phyloP scores from a whole-genome alignment of 2,329 filamentous ascomycete species.

The Aurifilum marmelostoma region DNA sequence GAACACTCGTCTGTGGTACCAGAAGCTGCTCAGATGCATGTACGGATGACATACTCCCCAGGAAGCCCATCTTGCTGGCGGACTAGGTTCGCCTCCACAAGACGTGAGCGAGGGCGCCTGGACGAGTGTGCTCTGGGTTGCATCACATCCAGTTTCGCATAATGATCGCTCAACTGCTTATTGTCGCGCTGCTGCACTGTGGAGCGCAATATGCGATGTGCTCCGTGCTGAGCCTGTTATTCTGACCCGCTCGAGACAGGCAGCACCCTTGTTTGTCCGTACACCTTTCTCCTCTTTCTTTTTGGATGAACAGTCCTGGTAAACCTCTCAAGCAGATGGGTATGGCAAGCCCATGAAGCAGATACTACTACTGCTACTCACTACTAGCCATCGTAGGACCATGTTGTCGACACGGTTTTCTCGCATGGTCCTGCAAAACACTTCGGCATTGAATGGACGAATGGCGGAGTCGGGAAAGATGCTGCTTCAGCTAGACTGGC shows the following conservation, averaged over 20 bases:
- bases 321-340: not conserved
- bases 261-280: conserved; percentile 21
- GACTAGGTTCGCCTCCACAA: not conserved
- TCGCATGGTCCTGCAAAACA: not conserved
- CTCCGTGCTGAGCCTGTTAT: not conserved
- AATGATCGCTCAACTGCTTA: not conserved
- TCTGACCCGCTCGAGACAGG: conserved; percentile 14
- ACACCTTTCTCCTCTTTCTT: too few relatives aligned
- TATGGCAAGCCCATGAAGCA: not conserved
- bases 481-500: not conserved
- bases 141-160: not conserved
- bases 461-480: not conserved
- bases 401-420: not conserved
- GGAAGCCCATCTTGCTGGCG: not conserved
- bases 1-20: not conserved
- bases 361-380: not conserved
- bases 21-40: not conserved
- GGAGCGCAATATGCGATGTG: not conserved
- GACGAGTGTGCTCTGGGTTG: not conserved
- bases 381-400: not conserved
- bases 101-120: not conserved
- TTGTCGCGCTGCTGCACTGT: not conserved
- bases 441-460: conserved; percentile 4
- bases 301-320: not conserved
- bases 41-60: not conserved